phyloP scores from a whole-genome alignment of 1,139 yeast genomes.

The Diutina siamensis region DNA sequence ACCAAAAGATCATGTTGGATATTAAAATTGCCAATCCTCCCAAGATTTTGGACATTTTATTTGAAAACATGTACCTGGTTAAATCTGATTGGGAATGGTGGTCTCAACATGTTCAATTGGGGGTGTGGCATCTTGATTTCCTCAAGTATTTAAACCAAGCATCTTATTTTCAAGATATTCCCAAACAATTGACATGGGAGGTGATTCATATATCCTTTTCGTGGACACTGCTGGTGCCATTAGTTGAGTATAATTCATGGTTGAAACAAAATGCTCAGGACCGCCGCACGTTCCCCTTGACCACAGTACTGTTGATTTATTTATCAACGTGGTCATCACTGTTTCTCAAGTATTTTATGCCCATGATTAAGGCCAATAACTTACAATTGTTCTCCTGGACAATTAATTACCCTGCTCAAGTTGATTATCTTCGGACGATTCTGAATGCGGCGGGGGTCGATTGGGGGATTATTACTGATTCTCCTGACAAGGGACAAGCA shows the following conservation, averaged over 20 bases:
- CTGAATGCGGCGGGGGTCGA: conserved; percentile 17
- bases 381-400: conserved; percentile 74
- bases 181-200: conserved; percentile 18
- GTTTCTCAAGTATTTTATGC: conserved; percentile 26
- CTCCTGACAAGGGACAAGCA: conserved; percentile 33
- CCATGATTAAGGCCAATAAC: conserved; percentile 26
- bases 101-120: not conserved
- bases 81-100: not conserved
- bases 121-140: conserved; percentile 32
- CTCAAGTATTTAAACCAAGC: conserved; percentile 41
- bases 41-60: not conserved
- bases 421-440: conserved; percentile 27
- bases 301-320: conserved; percentile 30
- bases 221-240: conserved; percentile 26
- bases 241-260: conserved; percentile 26
- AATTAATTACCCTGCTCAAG: conserved; percentile 43
- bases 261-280: conserved; percentile 16
- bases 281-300: conserved; percentile 17
- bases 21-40: conserved; percentile 3
- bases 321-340: conserved; percentile 28
- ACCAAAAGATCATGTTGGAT: conserved; percentile 8
- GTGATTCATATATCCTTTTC: conserved; percentile 25
- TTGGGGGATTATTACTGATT: conserved; percentile 52
- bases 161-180: conserved; percentile 20
- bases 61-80: not conserved